phyloP scores from a whole-genome alignment of 371 early-diverging fungal species.

The Actinomortierella wolfii region DNA sequence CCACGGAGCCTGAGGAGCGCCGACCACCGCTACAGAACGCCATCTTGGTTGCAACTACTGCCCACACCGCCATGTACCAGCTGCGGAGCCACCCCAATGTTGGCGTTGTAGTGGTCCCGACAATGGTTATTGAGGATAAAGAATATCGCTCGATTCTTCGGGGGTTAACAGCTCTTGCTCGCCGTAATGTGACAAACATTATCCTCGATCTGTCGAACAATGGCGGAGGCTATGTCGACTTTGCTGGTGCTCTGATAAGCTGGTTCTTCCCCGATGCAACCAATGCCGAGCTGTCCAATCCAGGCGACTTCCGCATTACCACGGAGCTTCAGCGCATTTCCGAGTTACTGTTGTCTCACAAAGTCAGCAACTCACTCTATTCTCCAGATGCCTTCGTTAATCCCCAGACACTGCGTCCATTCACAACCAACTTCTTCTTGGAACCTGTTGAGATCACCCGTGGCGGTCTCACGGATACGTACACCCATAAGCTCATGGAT shows the following conservation, averaged over 20 bases:
- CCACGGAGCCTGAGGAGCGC: background rate
- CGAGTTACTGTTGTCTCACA: background rate
- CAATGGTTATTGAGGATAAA: background rate
- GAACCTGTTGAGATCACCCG: background rate
- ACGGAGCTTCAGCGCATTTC: background rate
- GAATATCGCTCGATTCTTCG: constrained; percentile 1
- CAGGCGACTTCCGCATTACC: constrained; percentile 6
- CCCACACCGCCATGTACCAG: constrained; percentile 12
- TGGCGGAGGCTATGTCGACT: constrained; percentile 9
- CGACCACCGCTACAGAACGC: background rate
- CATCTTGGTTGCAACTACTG: background rate
- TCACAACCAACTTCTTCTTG: too few relatives aligned
- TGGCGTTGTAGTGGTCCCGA: constrained; percentile 5
- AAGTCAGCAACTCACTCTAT: constrained; percentile 6
- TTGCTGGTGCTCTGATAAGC: background rate
- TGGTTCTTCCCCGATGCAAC: constrained; percentile 9
- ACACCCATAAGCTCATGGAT: constrained; percentile 4
- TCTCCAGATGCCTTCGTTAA: constrained; percentile 4
- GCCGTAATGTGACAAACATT: constrained; percentile 13
- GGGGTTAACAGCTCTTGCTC: constrained; percentile 3
- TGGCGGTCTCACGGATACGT: constrained; percentile 4
- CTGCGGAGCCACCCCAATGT: constrained; percentile 12
- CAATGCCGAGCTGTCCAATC: background rate
- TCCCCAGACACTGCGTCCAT: too few relatives aligned
- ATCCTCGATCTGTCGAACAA: constrained; percentile 8